Percentiles rank a stretch among this genome's conserved stretches.
Evolutionary conservation across 768 basidiomycete species (phyloP).

Genomic region (Auriscalpium microsporum): DNA sequence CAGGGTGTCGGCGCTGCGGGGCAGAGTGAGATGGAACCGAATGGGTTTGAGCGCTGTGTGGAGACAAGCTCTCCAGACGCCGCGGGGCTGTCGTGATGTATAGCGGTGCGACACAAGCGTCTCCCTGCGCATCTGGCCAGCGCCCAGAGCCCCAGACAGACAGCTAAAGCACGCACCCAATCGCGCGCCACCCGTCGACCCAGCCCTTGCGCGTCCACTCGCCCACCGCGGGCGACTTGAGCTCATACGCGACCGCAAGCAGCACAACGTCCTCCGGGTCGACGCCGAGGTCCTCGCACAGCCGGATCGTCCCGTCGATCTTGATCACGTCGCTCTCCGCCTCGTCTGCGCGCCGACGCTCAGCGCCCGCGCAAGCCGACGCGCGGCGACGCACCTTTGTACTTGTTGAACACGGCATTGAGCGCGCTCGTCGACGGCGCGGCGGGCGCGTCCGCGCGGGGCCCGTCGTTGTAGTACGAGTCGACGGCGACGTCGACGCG

Average conservation of each 20-base stretch:
- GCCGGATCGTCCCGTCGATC: slow-evolving; percentile 71
- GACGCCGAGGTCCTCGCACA: slow-evolving; percentile 63
- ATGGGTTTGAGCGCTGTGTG: neutral
- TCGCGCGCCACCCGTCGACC: slow-evolving; percentile 71
- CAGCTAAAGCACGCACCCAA: slow-evolving; percentile 41
- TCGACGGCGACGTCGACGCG: slow-evolving; percentile 67
- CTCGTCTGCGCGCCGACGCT: slow-evolving; percentile 34
- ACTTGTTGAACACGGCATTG: slow-evolving; percentile 32
- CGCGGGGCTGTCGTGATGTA: too few relatives aligned
- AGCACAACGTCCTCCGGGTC: slow-evolving; percentile 78
- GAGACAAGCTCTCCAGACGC: too few relatives aligned
- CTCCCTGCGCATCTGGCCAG: too few relatives aligned
- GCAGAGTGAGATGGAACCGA: neutral
- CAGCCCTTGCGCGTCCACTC: slow-evolving; percentile 65
- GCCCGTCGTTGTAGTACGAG: slow-evolving; percentile 57
- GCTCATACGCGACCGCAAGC: slow-evolving; percentile 72
- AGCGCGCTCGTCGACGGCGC: slow-evolving; percentile 26
- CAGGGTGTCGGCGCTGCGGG: slow-evolving; percentile 54
- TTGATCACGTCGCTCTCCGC: slow-evolving; percentile 51
- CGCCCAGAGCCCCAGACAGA: neutral
- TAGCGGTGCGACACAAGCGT: too few relatives aligned
- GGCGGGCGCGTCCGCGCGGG: slow-evolving; percentile 4
- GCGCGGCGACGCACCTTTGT: slow-evolving; percentile 28
- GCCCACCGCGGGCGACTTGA: slow-evolving; percentile 67
- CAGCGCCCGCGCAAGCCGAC: neutral